Evolutionary conservation across 257 asterid genomes (phyloP), one percentile per base, ranked within the genome.

Genomic region (Lavandula angustifolia): DNA sequence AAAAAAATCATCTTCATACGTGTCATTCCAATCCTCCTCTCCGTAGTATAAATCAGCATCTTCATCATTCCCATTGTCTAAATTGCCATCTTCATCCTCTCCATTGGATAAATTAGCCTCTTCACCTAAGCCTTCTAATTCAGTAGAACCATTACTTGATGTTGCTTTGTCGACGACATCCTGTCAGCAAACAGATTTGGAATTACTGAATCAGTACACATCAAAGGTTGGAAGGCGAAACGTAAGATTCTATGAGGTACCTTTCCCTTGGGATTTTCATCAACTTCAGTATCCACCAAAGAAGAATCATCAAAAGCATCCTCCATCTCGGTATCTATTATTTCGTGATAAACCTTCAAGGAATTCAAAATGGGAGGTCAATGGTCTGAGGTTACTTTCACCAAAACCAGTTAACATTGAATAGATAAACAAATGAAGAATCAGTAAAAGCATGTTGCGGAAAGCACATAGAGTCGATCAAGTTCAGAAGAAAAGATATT

Each of bases 301-400:
- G 75, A 47, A 44, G 73, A 72, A 59, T 78, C 86, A 54, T 62
- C 73, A 49, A 53, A 60, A 44, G 81, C 90, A n/a, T 84, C 97
- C 35, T 87, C 90, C 78, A 75, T 50, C 62, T 92, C 96, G 57
- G 84, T 84, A 70, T 92, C 96, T 62, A 92, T 85, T 76, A 85
- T 73, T 76, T 89, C 95, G 40, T 74, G 88, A 73, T 17, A 71
- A 62, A 75, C 91, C 97, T 87, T 62, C 82, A 79, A 52, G 67
- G 59, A 49, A 78, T 54, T 44, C 38, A 54, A 47, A 49, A 52
- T 7, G 37, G 18, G 44, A 18, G 47, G 64, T 69, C 62, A 29
- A 66, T 57, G 58, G 57, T 54, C 33, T 41, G 68, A 40, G 9
- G 7, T 56, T 14, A 33, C 16, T 50, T 47, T 22, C 35, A 53